Evolutionary conservation across 441 rosid species (phyloP).

Genomic region (Raphanus hybrid): DNA sequence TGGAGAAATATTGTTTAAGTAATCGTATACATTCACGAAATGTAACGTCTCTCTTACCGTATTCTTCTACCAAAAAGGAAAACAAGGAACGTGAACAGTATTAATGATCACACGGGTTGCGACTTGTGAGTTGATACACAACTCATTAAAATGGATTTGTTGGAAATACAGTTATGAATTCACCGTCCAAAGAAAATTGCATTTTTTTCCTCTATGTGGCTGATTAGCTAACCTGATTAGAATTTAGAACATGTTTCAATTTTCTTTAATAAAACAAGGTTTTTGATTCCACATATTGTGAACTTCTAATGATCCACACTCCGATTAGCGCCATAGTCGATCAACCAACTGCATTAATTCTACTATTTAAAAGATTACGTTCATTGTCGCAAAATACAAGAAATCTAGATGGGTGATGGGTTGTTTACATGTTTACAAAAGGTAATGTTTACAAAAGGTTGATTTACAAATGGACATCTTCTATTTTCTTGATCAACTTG

Average conservation of each 20-base stretch:
- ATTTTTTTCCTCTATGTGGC: constrained; percentile 15
- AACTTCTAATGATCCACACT: neutral
- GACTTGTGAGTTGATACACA: constrained; percentile 31
- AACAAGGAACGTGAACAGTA: constrained; percentile 32
- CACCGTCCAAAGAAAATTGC: neutral
- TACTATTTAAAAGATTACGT: neutral
- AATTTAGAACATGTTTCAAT: neutral
- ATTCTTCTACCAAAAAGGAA: constrained; percentile 20
- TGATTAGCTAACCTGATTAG: constrained; percentile 17
- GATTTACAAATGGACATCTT: neutral
- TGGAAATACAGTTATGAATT: constrained; percentile 4
- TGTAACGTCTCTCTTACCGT: constrained; percentile 17
- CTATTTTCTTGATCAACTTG: constrained; percentile 1
- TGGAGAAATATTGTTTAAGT: neutral
- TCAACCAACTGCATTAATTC: neutral
- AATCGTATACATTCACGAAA: constrained; percentile 17
- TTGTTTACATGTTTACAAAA: neutral
- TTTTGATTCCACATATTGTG: constrained; percentile 2
- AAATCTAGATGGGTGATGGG: neutral
- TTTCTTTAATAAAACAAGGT: neutral
- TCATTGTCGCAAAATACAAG: neutral
- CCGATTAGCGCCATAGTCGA: neutral
- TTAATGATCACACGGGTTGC: constrained; percentile 39
- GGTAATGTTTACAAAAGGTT: neutral
- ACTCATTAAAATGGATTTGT: constrained; percentile 11